Conservation (phyloP, 768 basidiomycete genomes). For the Piloderma croceum region DNA sequence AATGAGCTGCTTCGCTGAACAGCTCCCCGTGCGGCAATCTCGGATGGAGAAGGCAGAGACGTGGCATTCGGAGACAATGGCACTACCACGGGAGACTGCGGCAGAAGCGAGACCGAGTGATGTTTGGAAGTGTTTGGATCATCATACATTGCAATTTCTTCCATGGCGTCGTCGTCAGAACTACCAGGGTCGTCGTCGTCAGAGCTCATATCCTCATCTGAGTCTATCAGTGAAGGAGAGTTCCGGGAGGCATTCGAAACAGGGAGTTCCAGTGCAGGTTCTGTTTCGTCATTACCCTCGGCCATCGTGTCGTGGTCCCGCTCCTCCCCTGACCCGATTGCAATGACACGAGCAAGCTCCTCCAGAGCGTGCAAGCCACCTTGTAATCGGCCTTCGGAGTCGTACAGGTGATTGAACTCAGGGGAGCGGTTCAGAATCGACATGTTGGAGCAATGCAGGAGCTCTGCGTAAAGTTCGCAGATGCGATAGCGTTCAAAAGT, state of each 20-base stretch:
- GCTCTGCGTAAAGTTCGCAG: constrained; percentile 93
- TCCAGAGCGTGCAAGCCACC: constrained; percentile 86
- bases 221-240: constrained; percentile 50
- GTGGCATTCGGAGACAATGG: constrained; percentile 25
- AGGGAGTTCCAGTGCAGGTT: constrained; percentile 64
- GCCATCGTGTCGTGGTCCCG: constrained; percentile 53
- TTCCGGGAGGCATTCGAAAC: constrained; percentile 49
- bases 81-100: constrained; percentile 26
- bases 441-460: constrained; percentile 98
- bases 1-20: constrained; percentile 22
- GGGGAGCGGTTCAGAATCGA: constrained; percentile 80
- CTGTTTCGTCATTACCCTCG: constrained; percentile 50
- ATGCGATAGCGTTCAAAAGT: constrained; percentile 95
- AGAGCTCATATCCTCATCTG: constrained; percentile 74
- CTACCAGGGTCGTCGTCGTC: constrained; percentile 61
- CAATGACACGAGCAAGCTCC: constrained; percentile 80
- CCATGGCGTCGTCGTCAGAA: constrained; percentile 81
- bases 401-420: constrained; percentile 68
- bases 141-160: constrained; percentile 76
- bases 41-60: constrained; percentile 25
- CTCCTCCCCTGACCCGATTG: constrained; percentile 52
- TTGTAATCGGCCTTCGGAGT: constrained; percentile 74
- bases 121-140: constrained; percentile 35
- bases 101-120: constrained; percentile 27
- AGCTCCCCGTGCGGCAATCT: constrained; percentile 22